Evolutionary conservation across 2,329 filamentous ascomycete species (phyloP).

Genomic region (Fonsecaea monophora): DNA sequence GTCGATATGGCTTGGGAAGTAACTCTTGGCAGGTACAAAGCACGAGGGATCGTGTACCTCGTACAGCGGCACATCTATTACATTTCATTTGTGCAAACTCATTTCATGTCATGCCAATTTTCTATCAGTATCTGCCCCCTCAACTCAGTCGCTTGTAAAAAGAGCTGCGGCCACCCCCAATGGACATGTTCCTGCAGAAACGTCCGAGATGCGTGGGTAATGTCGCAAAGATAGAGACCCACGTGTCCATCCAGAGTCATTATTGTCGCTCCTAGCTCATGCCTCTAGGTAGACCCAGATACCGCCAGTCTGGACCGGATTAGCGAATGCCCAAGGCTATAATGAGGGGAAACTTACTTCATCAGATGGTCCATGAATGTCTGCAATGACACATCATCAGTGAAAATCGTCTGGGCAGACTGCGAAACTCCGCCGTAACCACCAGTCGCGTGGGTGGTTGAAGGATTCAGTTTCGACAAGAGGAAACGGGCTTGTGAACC

Average conservation of each 20-base stretch:
- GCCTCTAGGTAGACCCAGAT: constrained; percentile 56
- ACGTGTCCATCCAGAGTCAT: background rate
- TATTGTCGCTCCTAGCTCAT: background rate
- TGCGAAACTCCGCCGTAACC: constrained; percentile 89
- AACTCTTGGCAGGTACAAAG: background rate
- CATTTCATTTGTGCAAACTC: background rate
- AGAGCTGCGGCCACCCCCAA: background rate
- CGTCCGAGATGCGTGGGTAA: background rate
- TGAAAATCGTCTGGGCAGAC: constrained; percentile 97
- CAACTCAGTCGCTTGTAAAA: constrained; percentile 3
- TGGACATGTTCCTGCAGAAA: background rate
- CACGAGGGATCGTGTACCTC: too few relatives aligned
- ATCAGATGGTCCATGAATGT: constrained; percentile 99
- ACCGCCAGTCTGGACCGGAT: constrained; percentile 54
- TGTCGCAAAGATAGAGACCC: background rate
- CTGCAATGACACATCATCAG: constrained; percentile 95
- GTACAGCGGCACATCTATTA: background rate
- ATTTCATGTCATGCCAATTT: constrained; percentile 1
- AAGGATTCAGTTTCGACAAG: constrained; percentile 95
- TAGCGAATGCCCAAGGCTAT: constrained; percentile 37
- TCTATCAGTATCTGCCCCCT: background rate
- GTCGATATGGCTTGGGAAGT: background rate
- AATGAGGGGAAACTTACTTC: constrained; percentile 71
- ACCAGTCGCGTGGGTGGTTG: constrained; percentile 92
- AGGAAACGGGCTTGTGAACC: constrained; percentile 97